phyloP scores from a whole-genome alignment of 1,284 basidiomycete species.

The Trichosporon sp. region DNA sequence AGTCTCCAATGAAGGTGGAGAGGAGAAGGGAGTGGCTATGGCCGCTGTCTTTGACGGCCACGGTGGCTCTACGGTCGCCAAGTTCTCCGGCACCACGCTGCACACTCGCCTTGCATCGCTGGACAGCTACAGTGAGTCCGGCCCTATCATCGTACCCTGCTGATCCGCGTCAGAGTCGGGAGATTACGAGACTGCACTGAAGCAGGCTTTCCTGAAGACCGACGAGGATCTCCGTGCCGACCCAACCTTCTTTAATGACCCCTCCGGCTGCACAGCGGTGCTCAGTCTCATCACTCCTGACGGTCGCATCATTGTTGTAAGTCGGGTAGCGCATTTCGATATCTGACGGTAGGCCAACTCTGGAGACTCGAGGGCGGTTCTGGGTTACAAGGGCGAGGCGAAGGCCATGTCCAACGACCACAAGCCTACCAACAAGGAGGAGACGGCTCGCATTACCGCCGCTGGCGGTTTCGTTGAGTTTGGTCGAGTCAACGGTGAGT shows the following conservation, averaged over 20 bases:
- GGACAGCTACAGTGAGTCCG: slow-evolving; percentile 65
- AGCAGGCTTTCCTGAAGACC: slow-evolving; percentile 86
- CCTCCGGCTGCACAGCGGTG: slow-evolving; percentile 96
- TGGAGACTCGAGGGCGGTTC: slow-evolving; percentile 93
- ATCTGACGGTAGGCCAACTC: slow-evolving; percentile 79
- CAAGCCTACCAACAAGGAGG: slow-evolving; percentile 88
- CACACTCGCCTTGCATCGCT: slow-evolving; percentile 77
- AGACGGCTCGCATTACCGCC: slow-evolving; percentile 80
- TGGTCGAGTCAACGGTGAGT: slow-evolving; percentile 91
- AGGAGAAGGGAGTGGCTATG: slow-evolving; percentile 68
- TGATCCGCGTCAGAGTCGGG: slow-evolving; percentile 55
- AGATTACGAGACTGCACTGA: slow-evolving; percentile 78
- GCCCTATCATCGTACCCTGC: neutral
- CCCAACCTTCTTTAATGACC: slow-evolving; percentile 82
- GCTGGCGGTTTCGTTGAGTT: slow-evolving; percentile 99
- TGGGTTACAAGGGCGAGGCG: slow-evolving; percentile 80
- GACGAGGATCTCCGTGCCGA: slow-evolving; percentile 92
- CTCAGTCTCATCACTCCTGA: slow-evolving; percentile 79
- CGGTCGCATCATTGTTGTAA: slow-evolving; percentile 72
- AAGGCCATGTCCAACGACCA: slow-evolving; percentile 92
- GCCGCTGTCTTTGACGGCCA: slow-evolving; percentile 99
- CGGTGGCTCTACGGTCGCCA: slow-evolving; percentile 87
- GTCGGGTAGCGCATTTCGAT: slow-evolving; percentile 51
- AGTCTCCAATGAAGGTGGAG: slow-evolving; percentile 58
- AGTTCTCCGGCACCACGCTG: slow-evolving; percentile 85